Evolutionary conservation across 148 eudicot species (phyloP), one percentile per base, ranked within the genome.

Genomic region (Silene uniflora): DNA sequence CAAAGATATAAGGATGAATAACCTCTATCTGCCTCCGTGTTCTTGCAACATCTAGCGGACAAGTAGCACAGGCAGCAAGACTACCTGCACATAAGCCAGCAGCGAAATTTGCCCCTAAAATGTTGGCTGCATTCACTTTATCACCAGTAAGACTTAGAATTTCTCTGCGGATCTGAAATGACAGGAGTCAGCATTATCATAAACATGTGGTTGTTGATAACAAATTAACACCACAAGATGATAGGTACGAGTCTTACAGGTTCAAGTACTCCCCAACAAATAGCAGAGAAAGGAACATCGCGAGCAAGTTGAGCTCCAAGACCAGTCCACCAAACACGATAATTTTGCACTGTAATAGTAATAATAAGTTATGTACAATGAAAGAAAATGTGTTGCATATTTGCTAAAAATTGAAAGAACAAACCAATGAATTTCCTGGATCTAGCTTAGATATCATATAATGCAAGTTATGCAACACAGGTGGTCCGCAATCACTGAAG

Each of bases 1-100:
- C 47, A 60, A 12, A 21, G 21, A 19, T 25, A 24, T 2, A 44
- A 74, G 65, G 74, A 55, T 14, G 55, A 52, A 73, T 0, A n/a
- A 94, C 98, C 98, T 94, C 97, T 60, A 94, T 91, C 64, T 91
- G 98, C 73, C 92, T 83, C 60, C 97, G 86, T 39, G 98, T 94
- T 82, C 91, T 88, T 29, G 96, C 98, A 80, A 94, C 97, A 85
- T 94, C 98, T 58, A 94, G 81, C 47, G 98, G 98, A 83, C 97
- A 94, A 24, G 97, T 94, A 42, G 84, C 81, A 74, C 87, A 89
- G 13, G 93, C 96, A 77, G 98, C 93, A 80, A 90, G 84, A 82
- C 82, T 87, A 77, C 98, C 98, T 17, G 97, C 98, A 74, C 87
- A 78, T 83, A 91, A 86, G 39, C 97, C 98, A 79, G 96, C 93